Base-by-base conservation (phyloP, 208 protist genomes). In the Acanthamoeba healyi region DNA sequence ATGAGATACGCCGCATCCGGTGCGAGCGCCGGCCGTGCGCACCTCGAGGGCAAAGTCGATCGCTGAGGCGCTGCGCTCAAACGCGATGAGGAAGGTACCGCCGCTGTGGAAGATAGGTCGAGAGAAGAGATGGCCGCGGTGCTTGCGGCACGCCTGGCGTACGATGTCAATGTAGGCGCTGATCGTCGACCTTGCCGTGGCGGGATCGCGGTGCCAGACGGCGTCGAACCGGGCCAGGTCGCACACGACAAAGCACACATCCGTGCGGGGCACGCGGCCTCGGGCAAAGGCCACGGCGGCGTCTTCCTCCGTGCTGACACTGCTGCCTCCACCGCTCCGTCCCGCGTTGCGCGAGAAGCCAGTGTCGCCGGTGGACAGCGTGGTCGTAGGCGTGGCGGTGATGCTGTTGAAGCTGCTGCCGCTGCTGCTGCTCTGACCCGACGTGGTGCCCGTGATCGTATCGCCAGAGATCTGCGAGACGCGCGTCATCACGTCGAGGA, bases 91-190 rank as follows among this genome's bases (percentile, higher is more conserved):
- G 61, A 70, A 70, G 29, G 61, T 70, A 24, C 61, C 61, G 61
- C 61, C 61, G 61, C 61, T 70, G 61, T 70, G 61, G 61, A 70
- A 70, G 61, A 26, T 70, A 24, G 61, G 61, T 26, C 26, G 19
- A 26, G 61, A 70, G 61, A 70, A 70, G 61, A 70, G 19, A 34
- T 70, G 61, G 61, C 61, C 61, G 61, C 61, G 26, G 61, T 70
- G 61, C 26, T 36, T 70, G 26, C 29, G 19, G 61, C 61, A 70
- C 7, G 19, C 26, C 61, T 34, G 19, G 61, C 61, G 61, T 24
- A 70, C 61, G 26, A 70, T 10, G 26, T 70, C 29, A 24, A 26
- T 34, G 61, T 36, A 70, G 26, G 19, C 7, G 61, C 61, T 70
- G 61, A 70, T 70, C 26, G 61, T 34, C 61, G 26, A 34, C 19